Base-by-base conservation (phyloP, 2,329 filamentous ascomycete species). In the Immersiporthe knoxdaviesiana region DNA sequence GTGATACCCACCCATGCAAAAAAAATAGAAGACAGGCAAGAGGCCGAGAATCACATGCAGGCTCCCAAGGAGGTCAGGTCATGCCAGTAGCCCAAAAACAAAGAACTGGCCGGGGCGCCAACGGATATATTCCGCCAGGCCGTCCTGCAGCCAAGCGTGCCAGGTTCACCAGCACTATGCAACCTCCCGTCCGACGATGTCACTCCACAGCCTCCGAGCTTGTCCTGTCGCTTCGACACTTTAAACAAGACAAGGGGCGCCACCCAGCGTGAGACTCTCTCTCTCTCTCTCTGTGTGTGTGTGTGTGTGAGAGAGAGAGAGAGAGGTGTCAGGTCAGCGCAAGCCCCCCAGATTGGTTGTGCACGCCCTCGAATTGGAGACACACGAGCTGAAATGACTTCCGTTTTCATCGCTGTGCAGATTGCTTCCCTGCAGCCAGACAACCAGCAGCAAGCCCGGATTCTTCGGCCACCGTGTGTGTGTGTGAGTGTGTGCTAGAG, bases 81-180 rank as follows among this genome's bases (percentile, higher is more conserved):
- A 16, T 27, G 24, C 24, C 58, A 63, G 60, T 39, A 16, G 59
- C 37, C 59, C 6, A 59, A 41, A 41, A 37, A 60, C 3, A n/a
- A 39, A 61, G 2, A 56, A 16, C 2, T 56, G 32, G 59, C 37
- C 59, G 59, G 32, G 59, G 32, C 59, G 27, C 59, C 50, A 24
- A 44, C 59, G 59, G 59, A 44, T 61, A n/a, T 16, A 27, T 35
- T 41, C 59, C 39, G 35, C 59, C 58, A 61, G 50, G 30, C 58
- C 58, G 58, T 39, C 37, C 21, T 61, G 59, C 59, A 61, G 59
- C 11, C n/a, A n/a, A n/a, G n/a, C n/a, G n/a, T n/a, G n/a, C n/a
- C 59, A 21, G 14, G 59, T 41, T 61, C 59, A 37, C 59, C 35
- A 41, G 24, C n/a, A 41, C 27, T 37, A 61, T 61, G 59, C 37